Evolutionary conservation across 2,329 filamentous ascomycete species (phyloP), one percentile per base, ranked within the genome.

Genomic region (Cladorrhinum sp.): DNA sequence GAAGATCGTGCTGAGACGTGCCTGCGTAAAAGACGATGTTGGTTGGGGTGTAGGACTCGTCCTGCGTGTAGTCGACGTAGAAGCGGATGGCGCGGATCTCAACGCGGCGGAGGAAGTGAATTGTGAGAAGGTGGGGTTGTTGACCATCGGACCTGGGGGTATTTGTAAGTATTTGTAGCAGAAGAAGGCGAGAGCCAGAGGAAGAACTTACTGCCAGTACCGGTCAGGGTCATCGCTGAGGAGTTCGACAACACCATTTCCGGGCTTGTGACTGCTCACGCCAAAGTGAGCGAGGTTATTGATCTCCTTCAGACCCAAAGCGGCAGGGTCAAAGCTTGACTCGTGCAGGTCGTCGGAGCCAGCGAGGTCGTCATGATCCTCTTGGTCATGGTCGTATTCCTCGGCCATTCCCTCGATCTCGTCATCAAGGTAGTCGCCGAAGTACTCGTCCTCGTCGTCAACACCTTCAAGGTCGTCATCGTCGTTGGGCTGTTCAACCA

Each of bases 21-120:
- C 95, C 95, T 0, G 93, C 94, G 39, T 89, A 86, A 72, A 98
- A 92, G 52, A 90, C 80, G 70, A 99, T 96, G 69, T 92, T 91
- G 1, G 93, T 98, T 0, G 95, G 95, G 2, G 95, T 99, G 74
- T 99, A 99, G 49, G 90, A 95, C 76, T 99, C 95, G 74, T 99
- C 95, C 58, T 91, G 86, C 64, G 89, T 87, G 74, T 96, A 96
- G 76, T 99, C 93, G 50, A 99, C 87, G 67, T 89, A 93, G 68
- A 95, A 86, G n/a, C 90, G 83, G 56, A 95, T 86, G 26, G 87
- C 86, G 4, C 88, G 86, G 64, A 95, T 92, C 62, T 87, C 87
- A 49, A 93, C 91, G 7, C 90, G 84, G 68, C 92, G 92, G 75
- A 92, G 87, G 74, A 95, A 95, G 75, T 95, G 91, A 46, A 95